Conservation (phyloP, 2,329 filamentous ascomycete species). For the Westerdykella sp. region DNA sequence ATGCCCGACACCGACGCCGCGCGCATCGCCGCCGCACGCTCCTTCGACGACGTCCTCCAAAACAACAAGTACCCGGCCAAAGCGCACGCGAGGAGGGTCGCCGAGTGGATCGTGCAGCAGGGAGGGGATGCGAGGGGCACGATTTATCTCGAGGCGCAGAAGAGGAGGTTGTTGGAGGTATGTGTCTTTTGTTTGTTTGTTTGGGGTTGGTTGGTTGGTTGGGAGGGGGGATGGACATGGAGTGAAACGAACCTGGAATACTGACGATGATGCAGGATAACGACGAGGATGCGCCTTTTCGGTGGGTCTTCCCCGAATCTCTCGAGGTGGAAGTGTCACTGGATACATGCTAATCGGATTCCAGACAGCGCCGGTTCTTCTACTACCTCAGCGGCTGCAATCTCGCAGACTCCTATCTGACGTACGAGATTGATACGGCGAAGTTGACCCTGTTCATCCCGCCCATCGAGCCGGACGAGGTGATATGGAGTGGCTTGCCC, state of each 20-base stretch:
- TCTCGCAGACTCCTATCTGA: conserved; percentile 70
- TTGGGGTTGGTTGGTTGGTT: not conserved
- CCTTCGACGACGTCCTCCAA: conserved; percentile 40
- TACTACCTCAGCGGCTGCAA: conserved; percentile 88
- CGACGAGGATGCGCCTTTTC: conserved; percentile 74
- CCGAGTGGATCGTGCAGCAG: conserved; percentile 64
- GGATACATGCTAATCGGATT: not conserved
- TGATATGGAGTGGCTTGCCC: conserved; percentile 91
- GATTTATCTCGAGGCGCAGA: conserved; percentile 82
- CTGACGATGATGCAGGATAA: conserved; percentile 55
- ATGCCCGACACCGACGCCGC: not conserved
- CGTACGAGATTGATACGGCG: conserved; percentile 70
- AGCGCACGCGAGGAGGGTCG: conserved; percentile 76
- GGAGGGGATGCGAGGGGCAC: conserved; percentile 61
- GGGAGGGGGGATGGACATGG: no score
- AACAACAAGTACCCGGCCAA: conserved; percentile 73
- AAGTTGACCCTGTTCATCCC: conserved; percentile 86
- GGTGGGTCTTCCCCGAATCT: conserved; percentile 45
- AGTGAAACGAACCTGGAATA: no score
- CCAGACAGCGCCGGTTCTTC: conserved; percentile 81
- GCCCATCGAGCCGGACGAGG: conserved; percentile 75
- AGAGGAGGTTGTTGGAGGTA: conserved; percentile 68
- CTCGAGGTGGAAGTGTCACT: not conserved
- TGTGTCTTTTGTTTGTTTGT: conserved; percentile 2
- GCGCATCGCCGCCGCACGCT: conserved; percentile 20